Percentiles rank a stretch among this genome's conserved stretches.
Conservation (phyloP, 257 asterid species). For the Parsonsia alboflavescens region DNA sequence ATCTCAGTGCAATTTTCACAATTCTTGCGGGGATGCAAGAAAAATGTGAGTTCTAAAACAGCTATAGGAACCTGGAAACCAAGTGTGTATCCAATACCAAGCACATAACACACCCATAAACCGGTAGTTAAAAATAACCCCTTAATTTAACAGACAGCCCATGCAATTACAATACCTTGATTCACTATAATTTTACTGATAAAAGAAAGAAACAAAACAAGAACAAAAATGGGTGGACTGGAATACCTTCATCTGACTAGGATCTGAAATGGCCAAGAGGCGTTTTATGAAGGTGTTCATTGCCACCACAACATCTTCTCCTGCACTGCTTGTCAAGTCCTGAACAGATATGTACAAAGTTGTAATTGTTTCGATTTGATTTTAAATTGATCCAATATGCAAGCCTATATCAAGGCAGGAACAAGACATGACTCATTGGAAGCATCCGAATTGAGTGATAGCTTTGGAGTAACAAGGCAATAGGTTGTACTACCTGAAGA, state of each 20-base stretch:
- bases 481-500: background rate
- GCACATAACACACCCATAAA: background rate
- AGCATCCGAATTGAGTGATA: background rate
- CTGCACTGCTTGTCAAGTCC: slow-evolving; percentile 94
- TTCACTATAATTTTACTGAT: background rate
- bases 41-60: background rate
- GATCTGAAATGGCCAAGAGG: slow-evolving; percentile 83
- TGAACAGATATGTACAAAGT: slow-evolving; percentile 21
- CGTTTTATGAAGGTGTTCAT: slow-evolving; percentile 96
- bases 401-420: slow-evolving; percentile 1
- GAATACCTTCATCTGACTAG: slow-evolving; percentile 85
- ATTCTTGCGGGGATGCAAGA: background rate
- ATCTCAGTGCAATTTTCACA: background rate
- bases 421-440: background rate
- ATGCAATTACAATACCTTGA: background rate
- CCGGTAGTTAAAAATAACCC: background rate
- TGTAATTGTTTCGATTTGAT: background rate
- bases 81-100: background rate
- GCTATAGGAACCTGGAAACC: background rate
- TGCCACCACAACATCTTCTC: slow-evolving; percentile 88
- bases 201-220: background rate
- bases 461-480: background rate
- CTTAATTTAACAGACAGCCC: background rate
- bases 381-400: background rate
- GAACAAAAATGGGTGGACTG: background rate